Percentiles rank a stretch among this genome's conserved stretches.
These are phyloP conservation scores for Pestalotiopsis sp. DNA, from an alignment of 2,329 filamentous ascomycete species.

Conservation along the genomic window DNA sequence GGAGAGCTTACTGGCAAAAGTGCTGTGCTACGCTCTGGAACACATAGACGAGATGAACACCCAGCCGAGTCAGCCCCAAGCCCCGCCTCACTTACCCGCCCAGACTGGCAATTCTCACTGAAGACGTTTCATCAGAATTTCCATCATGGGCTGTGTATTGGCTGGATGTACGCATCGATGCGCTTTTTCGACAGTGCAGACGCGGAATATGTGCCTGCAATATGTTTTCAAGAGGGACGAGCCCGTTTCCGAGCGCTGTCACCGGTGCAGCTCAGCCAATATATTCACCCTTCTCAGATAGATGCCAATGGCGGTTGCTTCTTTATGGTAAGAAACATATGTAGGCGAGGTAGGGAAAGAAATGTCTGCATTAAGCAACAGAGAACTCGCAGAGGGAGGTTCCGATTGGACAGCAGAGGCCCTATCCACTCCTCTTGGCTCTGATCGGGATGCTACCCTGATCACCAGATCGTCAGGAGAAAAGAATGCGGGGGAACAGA, in stretches of 20 bases:
- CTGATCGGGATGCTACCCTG: constrained; percentile 1
- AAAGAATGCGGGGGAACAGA: background rate
- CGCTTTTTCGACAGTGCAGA: background rate
- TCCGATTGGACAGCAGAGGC: constrained; percentile 1
- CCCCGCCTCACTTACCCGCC: background rate
- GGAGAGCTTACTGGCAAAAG: background rate
- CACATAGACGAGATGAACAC: background rate
- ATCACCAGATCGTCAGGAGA: constrained; percentile 8
- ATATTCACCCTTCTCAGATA: background rate
- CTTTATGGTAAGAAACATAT: background rate
- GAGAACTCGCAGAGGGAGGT: background rate
- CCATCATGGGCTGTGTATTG: background rate
- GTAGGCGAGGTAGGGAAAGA: background rate
- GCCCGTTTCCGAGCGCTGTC: background rate
- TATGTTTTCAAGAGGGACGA: background rate
- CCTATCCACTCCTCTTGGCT: background rate
- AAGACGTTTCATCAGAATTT: background rate
- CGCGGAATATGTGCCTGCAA: background rate
- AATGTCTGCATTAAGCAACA: background rate
- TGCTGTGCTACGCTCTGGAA: background rate
- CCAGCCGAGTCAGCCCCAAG: background rate
- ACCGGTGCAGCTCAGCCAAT: background rate
- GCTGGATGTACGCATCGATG: background rate
- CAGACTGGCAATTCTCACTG: background rate
- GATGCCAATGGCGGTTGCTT: background rate